Evolutionary conservation across 345 rosid species (phyloP), one percentile per base, ranked within the genome.

Genomic region (Eucalyptus curtisii): DNA sequence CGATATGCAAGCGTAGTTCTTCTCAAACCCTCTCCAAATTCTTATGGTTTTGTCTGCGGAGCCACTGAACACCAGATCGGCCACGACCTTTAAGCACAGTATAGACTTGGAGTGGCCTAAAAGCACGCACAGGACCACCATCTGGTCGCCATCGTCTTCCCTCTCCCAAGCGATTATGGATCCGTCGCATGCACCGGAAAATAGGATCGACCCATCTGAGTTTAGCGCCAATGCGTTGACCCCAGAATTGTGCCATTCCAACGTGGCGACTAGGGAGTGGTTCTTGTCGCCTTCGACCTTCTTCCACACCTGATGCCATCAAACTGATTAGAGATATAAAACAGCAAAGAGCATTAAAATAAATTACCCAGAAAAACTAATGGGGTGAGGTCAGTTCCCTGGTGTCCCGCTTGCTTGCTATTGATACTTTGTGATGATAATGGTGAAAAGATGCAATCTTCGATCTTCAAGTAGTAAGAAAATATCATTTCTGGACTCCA

Each of bases 21-120:
- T 89, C 1, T 82, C 88, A 7, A 66, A 89, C 49, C 94, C 92
- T 87, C 90, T 93, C 99, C 99, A 97, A 8, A 96, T 90, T 90
- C 98, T 95, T 44, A 96, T 92, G 4, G 94, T 96, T 88, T 91
- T 95, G 89, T 97, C 99, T 10, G 98, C 98, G 12, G 99, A 97
- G 55, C 99, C 98, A 90, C 99, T 96, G 89, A 94, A 96, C 31
- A 97, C 92, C 86, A 97, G 88, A 81, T 93, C 96, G 13, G 92
- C 92, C 88, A 96, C 94, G 53, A 92, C 94, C 19, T 90, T 89
- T 16, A 96, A 92, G 90, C 97, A 95, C 80, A 97, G 89, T 90
- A 97, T 95, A 30, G 99, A 93, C 91, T 95, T 92, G 19, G 92
- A 91, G 88, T 97, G 99, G 55, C 99, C 99, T 90, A 93, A 93